Base-by-base conservation (phyloP, 345 rosid species). In the Abelmoschus esculentus region DNA sequence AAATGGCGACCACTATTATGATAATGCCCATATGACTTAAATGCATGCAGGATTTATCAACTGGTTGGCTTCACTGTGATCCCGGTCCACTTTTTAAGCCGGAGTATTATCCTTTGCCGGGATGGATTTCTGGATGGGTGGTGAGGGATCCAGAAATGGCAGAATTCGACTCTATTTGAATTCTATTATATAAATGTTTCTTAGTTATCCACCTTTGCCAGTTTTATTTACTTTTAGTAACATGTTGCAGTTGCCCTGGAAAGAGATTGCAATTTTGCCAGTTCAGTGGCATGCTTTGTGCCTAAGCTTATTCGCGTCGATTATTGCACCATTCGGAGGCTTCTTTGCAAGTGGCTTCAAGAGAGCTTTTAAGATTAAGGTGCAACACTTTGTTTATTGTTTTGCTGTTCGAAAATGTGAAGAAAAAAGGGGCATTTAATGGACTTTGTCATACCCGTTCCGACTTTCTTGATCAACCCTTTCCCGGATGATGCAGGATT, bases 261-360 rank as follows among this genome's bases (percentile, higher is more conserved):
- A 91, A 72, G 98, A 87, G 71, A 77, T 89, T 32, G 75, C 87
- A 6, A 73, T 91, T 77, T 70, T 93, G 34, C 91, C 97, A 8
- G 96, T 89, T n/a, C 97, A 91, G 17, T 93, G 95, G 95, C 96
- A 93, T 70, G 98, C 92, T 60, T 70, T 93, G 55, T 84, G 88
- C 17, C 88, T 91, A 14, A 91, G 97, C 63, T 75, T 93, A 66
- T 93, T 91, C 42, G 96, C 98, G 73, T 93, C 97, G 5, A 87
- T 91, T 49, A 93, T 93, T 75, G 98, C 98, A 50, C 98, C 98
- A 55, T 91, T 93, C 74, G 98, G 98, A 72, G 98, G 98, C 49
- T 91, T 93, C 80, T 93, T 93, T 4, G 96, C 98, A 5, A 93
- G 97, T n/a, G 96, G 97, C 57, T 93, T 93, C 71, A 91, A 91